Base-by-base conservation (phyloP, 306 rosid genomes). In the Corylus avellana region DNA sequence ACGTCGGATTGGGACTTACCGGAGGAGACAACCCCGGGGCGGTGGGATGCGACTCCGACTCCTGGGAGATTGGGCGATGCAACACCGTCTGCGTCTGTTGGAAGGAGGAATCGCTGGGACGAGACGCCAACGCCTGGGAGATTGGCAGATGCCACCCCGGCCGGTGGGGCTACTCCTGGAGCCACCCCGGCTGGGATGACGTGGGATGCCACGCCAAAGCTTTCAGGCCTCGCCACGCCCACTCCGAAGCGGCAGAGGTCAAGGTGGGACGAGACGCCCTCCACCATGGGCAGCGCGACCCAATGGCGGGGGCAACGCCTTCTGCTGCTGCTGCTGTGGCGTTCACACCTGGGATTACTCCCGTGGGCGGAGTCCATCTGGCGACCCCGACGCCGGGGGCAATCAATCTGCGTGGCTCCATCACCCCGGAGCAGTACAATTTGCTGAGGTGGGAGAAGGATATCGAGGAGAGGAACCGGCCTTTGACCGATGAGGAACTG, bases 111-210 rank as follows among this genome's bases (percentile, higher is more conserved):
- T 48, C 68, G 96, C 77, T 91, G 96, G 96, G 96, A 91, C 14
- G 96, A 91, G 80, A 91, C 91, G 0, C 96, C 96, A 1, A 89
- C 96, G 0, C 96, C 96, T 0, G 96, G 96, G 4, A 83, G 96
- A 67, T 17, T 91, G 76, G 88, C 87, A 3, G 96, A 91, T 74
- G 88, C 96, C 1, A 91, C 96, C 6, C 96, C 93, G 0, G 82
- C 90, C 0, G 96, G 96, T 12, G 93, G 84, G 4, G 95, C 5
- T 6, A 91, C 94, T 1, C 91, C 94, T 0, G 95, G 96, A 27
- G 96, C 96, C 5, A 91, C 96, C 7, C 96, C 96, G 0, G 88
- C 96, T 0, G 93, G 96, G 54, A 91, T 91, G 93, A 83, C 96
- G 29, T 91, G 96, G 96, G 96, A 91, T 77, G 90, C 93, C 7